Evolutionary conservation across 2,329 filamentous ascomycete genomes (phyloP), one percentile per base, ranked within the genome.

Genomic region (Erysiphe pulchra): DNA sequence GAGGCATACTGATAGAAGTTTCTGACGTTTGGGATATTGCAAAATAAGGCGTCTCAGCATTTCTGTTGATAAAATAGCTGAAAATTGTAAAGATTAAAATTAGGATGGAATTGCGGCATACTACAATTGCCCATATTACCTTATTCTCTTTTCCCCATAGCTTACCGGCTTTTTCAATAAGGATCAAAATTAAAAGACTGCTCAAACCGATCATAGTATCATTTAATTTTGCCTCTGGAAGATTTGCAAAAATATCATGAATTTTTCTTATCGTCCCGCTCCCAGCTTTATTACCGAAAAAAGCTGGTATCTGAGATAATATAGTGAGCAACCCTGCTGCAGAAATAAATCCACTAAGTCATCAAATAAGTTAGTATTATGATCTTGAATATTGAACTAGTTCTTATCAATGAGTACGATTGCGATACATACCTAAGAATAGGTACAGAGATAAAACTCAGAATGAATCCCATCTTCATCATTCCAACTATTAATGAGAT

Each of bases 301-400:
- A 45, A 8, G 49, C 48, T 11, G 65, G 70, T 46, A 78, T 66
- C 54, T 79, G 75, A 13, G 72, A 72, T 40, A 77, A 66, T 16
- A 73, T 69, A 53, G 79, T 79, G 20, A 72, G 74, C 39, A 79
- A 69, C 17, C 72, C 74, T 1, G 75, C 74, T 2, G 73, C 75
- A 0, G 73, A 75, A 50, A 79, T 75, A 60, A 77, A 79, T 5
- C 75, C 75, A 3, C 38, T 40, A 20, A 16, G 7, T 17, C 20
- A 24, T 24, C 20, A 24, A 3, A 6, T 3, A 24, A 24, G 20
- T 24, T 3, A 24, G 20, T 24, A 24, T 24, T 3, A 3, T 24
- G 20, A 24, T 24, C 20, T 24, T 24, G 20, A 24, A 24, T 24
- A 24, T 24, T 24, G 20, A 24, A 24, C 3, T 24, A 24, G 20